These are phyloP conservation scores for Globisporangium nunn DNA, from an alignment of 352 stramenopile species.

Conservation along the genomic window DNA sequence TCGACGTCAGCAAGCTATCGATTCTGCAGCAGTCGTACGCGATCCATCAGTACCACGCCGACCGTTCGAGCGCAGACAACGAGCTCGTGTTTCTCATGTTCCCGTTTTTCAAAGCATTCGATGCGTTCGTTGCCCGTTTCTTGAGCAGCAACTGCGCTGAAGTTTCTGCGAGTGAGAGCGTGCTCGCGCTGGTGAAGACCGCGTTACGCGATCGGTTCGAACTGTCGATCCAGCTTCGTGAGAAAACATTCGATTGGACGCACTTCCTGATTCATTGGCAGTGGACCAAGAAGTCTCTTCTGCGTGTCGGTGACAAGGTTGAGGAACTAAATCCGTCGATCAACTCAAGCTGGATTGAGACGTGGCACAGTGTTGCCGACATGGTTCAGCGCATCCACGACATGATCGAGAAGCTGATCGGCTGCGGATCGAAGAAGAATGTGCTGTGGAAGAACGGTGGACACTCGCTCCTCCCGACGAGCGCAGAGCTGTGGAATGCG, in stretches of 20 bases:
- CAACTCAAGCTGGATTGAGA: slow-evolving; percentile 12
- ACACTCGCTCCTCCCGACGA: slow-evolving; percentile 71
- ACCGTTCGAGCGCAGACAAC: slow-evolving; percentile 65
- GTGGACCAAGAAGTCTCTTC: slow-evolving; percentile 60
- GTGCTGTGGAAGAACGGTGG: slow-evolving; percentile 92
- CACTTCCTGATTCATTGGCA: slow-evolving; percentile 84
- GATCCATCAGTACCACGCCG: slow-evolving; percentile 64
- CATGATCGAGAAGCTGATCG: slow-evolving; percentile 65
- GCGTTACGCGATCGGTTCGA: slow-evolving; percentile 60
- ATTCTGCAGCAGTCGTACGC: slow-evolving; percentile 82
- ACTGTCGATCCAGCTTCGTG: slow-evolving; percentile 69
- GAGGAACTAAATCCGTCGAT: neutral
- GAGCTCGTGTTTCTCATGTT: slow-evolving; percentile 68
- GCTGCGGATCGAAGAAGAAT: slow-evolving; percentile 59
- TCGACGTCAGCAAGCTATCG: slow-evolving; percentile 37
- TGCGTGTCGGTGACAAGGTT: slow-evolving; percentile 15
- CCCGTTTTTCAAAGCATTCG: slow-evolving; percentile 57
- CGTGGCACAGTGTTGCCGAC: slow-evolving; percentile 47
- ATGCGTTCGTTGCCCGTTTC: slow-evolving; percentile 34
- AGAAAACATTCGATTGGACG: slow-evolving; percentile 55
- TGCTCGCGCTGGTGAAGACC: slow-evolving; percentile 26
- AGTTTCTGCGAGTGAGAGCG: slow-evolving; percentile 2
- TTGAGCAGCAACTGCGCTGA: slow-evolving; percentile 7
- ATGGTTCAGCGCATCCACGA: slow-evolving; percentile 70
- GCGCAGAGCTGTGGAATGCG: slow-evolving; percentile 54